phyloP scores from a whole-genome alignment of 2,329 filamentous ascomycete species.

The Aspergillus fumigatus region DNA sequence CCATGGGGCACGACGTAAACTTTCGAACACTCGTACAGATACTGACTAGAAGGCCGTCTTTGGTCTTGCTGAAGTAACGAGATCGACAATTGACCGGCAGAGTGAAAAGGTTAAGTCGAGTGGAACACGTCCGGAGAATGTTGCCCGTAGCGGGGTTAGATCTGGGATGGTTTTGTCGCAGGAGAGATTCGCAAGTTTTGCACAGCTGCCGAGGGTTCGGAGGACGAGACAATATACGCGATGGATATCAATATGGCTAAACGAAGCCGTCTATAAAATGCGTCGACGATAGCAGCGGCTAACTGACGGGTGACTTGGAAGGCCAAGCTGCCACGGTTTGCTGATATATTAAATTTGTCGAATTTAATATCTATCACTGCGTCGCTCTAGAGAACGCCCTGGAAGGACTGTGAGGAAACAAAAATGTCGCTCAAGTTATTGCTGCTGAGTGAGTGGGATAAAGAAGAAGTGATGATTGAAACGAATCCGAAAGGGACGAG shows the following conservation, averaged over 20 bases:
- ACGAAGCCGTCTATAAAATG: constrained; percentile 9
- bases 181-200: constrained; percentile 18
- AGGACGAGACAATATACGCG: constrained; percentile 3
- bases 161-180: constrained; percentile 7
- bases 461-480: constrained; percentile 22
- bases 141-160: constrained; percentile 15
- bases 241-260: constrained; percentile 7
- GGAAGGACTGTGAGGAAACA: constrained; percentile 15
- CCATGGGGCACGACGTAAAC: constrained; percentile 17
- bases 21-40: neutral
- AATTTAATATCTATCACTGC: constrained; percentile 13
- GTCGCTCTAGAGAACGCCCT: constrained; percentile 11
- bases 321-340: constrained; percentile 13
- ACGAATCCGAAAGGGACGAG: constrained; percentile 35
- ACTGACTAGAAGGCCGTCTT: neutral
- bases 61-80: neutral
- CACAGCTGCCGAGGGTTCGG: constrained; percentile 5
- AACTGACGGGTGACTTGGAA: neutral
- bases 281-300: constrained; percentile 6
- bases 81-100: neutral
- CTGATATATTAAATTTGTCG: constrained; percentile 12
- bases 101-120: neutral
- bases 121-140: constrained; percentile 1
- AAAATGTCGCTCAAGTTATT: constrained; percentile 17
- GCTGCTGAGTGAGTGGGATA: constrained; percentile 15